A percentile compares a stretch with the other conserved stretches of the same genome.
These are phyloP conservation scores for Leccinum huronense DNA, from an alignment of 1,284 basidiomycete genomes.

Conservation along the genomic window DNA sequence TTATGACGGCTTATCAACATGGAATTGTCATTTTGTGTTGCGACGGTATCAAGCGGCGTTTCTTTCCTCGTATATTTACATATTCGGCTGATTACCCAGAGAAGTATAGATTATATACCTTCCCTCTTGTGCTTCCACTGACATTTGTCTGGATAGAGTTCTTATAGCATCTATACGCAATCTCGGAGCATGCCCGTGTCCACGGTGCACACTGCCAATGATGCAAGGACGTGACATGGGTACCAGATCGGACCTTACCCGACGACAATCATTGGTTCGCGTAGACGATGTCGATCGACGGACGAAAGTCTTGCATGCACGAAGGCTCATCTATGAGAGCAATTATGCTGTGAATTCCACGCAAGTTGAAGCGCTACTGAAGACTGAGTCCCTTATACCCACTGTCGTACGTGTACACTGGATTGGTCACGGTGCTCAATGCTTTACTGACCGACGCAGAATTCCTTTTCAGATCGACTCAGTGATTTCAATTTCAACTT, in stretches of 20 bases:
- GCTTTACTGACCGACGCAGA: not conserved
- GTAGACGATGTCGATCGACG: constrained; percentile 3
- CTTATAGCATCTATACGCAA: no score
- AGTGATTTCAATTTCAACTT: not conserved
- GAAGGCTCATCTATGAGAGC: constrained; percentile 18
- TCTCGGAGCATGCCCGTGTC: constrained; percentile 32
- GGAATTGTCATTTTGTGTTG: no score
- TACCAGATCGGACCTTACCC: not conserved
- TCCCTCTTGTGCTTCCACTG: no score
- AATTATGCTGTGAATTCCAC: constrained; percentile 14
- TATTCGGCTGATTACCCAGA: no score
- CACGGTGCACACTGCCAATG: constrained; percentile 30
- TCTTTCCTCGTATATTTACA: no score
- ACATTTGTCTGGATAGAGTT: no score
- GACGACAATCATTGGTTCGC: not conserved
- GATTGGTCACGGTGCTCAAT: not conserved
- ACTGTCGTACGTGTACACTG: not conserved
- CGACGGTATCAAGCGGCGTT: no score
- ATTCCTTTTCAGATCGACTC: not conserved
- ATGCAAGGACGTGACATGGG: constrained; percentile 13
- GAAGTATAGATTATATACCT: no score
- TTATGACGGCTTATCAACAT: no score
- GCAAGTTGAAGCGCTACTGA: constrained; percentile 14
- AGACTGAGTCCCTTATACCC: constrained; percentile 12
- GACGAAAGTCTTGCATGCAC: constrained; percentile 11